Percentiles rank a stretch among this genome's conserved stretches.
phyloP scores from a whole-genome alignment of 331 rosid genomes.

The Rosa hybrid region DNA sequence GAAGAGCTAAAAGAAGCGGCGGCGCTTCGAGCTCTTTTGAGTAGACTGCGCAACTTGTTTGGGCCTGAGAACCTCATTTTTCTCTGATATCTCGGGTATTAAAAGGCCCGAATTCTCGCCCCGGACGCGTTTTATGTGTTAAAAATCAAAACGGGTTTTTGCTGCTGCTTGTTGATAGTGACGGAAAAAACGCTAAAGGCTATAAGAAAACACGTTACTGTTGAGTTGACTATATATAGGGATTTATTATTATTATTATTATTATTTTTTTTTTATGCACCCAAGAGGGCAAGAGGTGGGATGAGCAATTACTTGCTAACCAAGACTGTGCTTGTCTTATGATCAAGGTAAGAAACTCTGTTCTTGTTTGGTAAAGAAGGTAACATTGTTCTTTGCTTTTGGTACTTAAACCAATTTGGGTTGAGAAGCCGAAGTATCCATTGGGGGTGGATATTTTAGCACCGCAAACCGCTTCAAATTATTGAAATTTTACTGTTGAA shows the following conservation, averaged over 20 bases:
- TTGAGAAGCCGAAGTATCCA: background rate
- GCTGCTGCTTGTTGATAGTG: background rate
- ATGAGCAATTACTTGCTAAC: background rate
- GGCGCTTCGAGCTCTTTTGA: conserved; percentile 36
- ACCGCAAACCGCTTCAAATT: too few species aligned
- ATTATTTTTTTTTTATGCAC: background rate
- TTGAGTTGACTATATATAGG: background rate
- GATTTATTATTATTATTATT: too few species aligned
- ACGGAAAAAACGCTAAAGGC: background rate
- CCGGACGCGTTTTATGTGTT: background rate
- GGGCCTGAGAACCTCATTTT: conserved; percentile 33
- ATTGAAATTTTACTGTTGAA: too few species aligned
- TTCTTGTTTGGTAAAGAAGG: background rate
- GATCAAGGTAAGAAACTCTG: background rate
- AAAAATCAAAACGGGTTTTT: background rate
- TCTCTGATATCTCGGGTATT: background rate
- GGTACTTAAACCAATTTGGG: background rate
- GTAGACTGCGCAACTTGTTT: conserved; percentile 7
- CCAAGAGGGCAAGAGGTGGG: background rate
- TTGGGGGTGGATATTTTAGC: background rate
- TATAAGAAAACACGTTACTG: background rate
- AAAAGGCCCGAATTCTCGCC: background rate
- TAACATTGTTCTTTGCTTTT: conserved; percentile 12
- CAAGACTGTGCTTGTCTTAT: background rate
- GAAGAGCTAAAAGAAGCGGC: background rate